Evolutionary conservation across 495 filamentous ascomycete genomes (phyloP), one percentile per base, ranked within the genome.

Genomic region (Aspergillus carlsbadensis): DNA sequence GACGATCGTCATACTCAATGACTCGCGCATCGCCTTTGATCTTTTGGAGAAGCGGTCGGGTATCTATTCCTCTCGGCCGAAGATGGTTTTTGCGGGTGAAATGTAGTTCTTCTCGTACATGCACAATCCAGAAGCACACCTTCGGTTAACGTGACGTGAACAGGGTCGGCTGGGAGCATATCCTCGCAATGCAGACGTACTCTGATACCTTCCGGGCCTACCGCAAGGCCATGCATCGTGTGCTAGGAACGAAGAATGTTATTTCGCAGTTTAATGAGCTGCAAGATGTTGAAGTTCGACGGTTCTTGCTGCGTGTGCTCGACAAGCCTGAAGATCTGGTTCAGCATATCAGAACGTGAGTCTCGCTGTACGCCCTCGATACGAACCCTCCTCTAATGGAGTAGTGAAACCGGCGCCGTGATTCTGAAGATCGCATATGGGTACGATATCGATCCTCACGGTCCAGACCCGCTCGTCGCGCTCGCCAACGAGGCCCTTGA

Each of bases 1-100:
- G 53, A 74, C 71, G 0, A 68, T 82, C 6, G 60, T 83, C 17
- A 74, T 83, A 50, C 48, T 83, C 39, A 75, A 82, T 52, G 76
- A 82, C 35, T 53, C 61, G 10, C 45, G 65, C 10, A 11, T 77
- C 2, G 77, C 76, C 0, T 47, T 71, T 31, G 77, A 82, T 24
- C 63, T 83, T 0, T 20, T 82, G 41, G 75, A 78, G 45, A 79
- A 80, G 51, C 65, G 75, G 18, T 78, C 76, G 0, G 64, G 56
- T 0, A 72, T 72, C 18, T 58, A 80, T 51, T 80, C 79, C 0
- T 74, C 73, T 1, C 70, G 78, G 17, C 72, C 74, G 5, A 47
- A 56, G 7, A 65, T 66, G 54, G 51, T 59, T 0, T 78, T 80
- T 50, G 57, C 66, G 1, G 60, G 65, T 24, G 75, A 80, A 58